Base-by-base conservation (phyloP, 1,284 basidiomycete genomes). In the Cerioporus squamosus region DNA sequence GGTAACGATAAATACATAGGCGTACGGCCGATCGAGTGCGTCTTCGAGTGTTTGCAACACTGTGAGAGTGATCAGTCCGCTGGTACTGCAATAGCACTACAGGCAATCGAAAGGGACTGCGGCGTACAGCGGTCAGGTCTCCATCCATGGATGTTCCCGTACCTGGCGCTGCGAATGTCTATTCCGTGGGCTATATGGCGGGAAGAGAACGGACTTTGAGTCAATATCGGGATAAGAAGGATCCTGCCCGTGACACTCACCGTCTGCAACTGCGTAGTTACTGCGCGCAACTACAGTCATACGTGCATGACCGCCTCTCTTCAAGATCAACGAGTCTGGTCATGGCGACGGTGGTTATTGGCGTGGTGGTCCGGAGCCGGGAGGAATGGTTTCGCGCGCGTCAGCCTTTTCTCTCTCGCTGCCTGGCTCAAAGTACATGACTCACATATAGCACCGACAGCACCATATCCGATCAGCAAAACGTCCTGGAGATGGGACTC, bases 241-340 rank as follows among this genome's bases (percentile, higher is more conserved):
- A 20, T 5, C 7, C 22, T 14, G 7, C 33, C 12, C 14, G 24
- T 14, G 14, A 2, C 20, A 66, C 74, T 51, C 51, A 84, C 86
- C 75, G 12, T 79, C 78, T 22, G 88, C 81, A 2, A 80, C 74
- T 23, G 82, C 78, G 67, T 85, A 90, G 66, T 93, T 93, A 53
- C 88, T 86, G 51, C 91, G 75, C 1, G 91, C 91, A 5, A 93
- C 86, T 12, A 81, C 87, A 0, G 90, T 93, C 10, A 94, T 85
- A n/a, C 82, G 75, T 1, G 83, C 87, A 31, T 78, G 76, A 7
- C 87, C 86, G 55, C 84, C 83, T 55, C 77, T 77, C 66, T 87
- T 81, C 33, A 93, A 77, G 26, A 91, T 77, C 51, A 85, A 78
- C 0, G 88, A 81, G 70, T 91, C 85, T 87, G 57, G 33, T 36